A percentile compares a stretch with the other conserved stretches of the same genome.
phyloP scores from a whole-genome alignment of 208 protist species.

The Trichomonas gallinae region DNA sequence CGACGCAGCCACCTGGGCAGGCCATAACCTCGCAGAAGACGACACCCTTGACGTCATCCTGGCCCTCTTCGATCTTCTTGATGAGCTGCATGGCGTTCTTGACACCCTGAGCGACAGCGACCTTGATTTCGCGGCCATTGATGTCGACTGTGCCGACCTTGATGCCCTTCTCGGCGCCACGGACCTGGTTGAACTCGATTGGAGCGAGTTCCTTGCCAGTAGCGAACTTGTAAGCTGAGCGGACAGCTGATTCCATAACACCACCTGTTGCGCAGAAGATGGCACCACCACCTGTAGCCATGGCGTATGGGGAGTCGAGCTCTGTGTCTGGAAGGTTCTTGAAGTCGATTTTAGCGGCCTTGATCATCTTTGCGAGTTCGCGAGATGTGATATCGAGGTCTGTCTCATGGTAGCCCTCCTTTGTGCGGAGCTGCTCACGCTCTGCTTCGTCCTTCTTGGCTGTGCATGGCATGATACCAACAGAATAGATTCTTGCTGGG shows the following conservation, averaged over 20 bases:
- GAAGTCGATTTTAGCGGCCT: not conserved
- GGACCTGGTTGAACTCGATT: not conserved
- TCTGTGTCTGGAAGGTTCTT: not conserved
- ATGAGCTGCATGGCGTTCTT: not conserved
- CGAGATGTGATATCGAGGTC: not conserved
- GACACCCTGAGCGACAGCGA: not conserved
- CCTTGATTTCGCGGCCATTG: not conserved
- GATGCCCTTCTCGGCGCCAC: not conserved
- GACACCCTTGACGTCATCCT: not conserved
- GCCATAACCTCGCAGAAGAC: not conserved
- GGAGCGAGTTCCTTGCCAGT: not conserved
- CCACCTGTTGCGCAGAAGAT: not conserved
- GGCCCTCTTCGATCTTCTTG: not conserved
- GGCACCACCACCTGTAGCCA: not conserved
- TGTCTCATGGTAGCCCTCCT: not conserved
- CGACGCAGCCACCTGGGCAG: too few species aligned
- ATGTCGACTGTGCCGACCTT: not conserved
- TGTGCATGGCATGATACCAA: constrained; percentile 41
- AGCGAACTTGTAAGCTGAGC: not conserved
- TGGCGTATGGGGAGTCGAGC: not conserved
- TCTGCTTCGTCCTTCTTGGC: constrained; percentile 30
- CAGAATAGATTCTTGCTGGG: not conserved
- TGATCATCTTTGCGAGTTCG: not conserved
- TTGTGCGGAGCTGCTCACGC: not conserved
- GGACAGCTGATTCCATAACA: not conserved